Evolutionary conservation across 768 basidiomycete genomes (phyloP).

Genomic region (Suillus subaureus): DNA sequence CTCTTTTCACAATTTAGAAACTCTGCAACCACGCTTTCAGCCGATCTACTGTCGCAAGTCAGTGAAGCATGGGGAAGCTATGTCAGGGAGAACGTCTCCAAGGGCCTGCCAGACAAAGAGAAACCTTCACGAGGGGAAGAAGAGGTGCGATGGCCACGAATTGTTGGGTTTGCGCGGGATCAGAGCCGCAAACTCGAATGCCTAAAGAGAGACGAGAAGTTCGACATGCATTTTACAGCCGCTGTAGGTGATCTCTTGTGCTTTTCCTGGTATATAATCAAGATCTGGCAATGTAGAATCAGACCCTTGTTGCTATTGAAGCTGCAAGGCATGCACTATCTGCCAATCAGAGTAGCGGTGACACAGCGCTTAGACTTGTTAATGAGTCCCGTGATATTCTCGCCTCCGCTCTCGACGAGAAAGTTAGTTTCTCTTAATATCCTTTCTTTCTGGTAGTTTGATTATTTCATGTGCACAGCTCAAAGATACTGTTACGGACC

Average conservation of each 20-base stretch:
- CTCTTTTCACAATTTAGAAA: constrained; percentile 64
- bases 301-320: constrained; percentile 54
- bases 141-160: constrained; percentile 55
- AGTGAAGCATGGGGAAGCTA: constrained; percentile 67
- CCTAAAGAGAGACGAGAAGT: constrained; percentile 85
- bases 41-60: constrained; percentile 58
- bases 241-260: constrained; percentile 54
- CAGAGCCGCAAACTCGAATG: constrained; percentile 70
- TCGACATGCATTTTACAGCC: constrained; percentile 82
- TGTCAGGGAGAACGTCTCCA: constrained; percentile 62
- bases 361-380: constrained; percentile 60
- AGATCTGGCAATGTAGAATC: constrained; percentile 40
- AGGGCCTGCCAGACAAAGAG: constrained; percentile 57
- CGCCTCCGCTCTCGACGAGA: constrained; percentile 68
- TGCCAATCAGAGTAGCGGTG: constrained; percentile 41
- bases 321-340: constrained; percentile 48
- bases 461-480: constrained; percentile 46
- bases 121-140: constrained; percentile 52
- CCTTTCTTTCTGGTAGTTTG: constrained; percentile 12
- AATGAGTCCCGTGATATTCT: constrained; percentile 79
- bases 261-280: constrained; percentile 13
- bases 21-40: constrained; percentile 55
- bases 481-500: constrained; percentile 82
- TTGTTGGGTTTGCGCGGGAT: constrained; percentile 52
- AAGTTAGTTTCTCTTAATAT: constrained; percentile 46